Percentiles rank a stretch among this genome's conserved stretches.
Evolutionary conservation across 2,329 filamentous ascomycete genomes (phyloP).

Genomic region (Fonsecaea pugnacius): DNA sequence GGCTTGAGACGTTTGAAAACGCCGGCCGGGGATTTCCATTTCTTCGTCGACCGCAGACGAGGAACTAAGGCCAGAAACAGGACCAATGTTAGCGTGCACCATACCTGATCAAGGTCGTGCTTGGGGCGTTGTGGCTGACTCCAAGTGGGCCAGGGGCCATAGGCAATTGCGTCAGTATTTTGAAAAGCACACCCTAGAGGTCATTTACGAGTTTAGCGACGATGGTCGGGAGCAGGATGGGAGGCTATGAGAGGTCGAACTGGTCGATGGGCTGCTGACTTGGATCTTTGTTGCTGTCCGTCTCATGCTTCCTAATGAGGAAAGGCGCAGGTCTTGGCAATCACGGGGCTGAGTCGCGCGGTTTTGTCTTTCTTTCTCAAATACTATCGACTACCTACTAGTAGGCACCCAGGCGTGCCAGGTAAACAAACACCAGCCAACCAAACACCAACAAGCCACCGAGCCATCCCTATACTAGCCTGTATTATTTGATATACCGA

Average conservation of each 20-base stretch:
- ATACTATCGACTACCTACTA: not conserved
- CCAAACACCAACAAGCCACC: not conserved
- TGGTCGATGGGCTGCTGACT: not conserved
- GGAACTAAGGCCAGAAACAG: not conserved
- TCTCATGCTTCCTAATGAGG: slow-evolving; percentile 8
- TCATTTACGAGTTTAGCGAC: not conserved
- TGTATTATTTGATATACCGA: not conserved
- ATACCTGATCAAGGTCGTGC: not conserved
- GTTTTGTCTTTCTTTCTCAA: not conserved
- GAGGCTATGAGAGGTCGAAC: not conserved
- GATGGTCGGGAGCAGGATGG: not conserved
- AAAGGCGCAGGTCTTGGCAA: slow-evolving; percentile 9
- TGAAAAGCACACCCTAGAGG: not conserved
- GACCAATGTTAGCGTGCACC: not conserved
- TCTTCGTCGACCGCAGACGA: not conserved
- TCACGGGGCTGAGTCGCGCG: not conserved
- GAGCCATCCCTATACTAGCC: not conserved
- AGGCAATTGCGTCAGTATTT: not conserved
- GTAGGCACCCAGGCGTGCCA: too few relatives aligned
- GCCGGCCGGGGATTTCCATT: not conserved
- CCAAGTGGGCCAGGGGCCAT: not conserved
- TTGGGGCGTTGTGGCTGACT: not conserved
- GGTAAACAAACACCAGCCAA: too few relatives aligned
- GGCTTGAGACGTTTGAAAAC: not conserved
- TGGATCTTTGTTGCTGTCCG: not conserved